Conservation (phyloP, 225 moss, liverwort and hornwort species). For the Straminergon stramineum region DNA sequence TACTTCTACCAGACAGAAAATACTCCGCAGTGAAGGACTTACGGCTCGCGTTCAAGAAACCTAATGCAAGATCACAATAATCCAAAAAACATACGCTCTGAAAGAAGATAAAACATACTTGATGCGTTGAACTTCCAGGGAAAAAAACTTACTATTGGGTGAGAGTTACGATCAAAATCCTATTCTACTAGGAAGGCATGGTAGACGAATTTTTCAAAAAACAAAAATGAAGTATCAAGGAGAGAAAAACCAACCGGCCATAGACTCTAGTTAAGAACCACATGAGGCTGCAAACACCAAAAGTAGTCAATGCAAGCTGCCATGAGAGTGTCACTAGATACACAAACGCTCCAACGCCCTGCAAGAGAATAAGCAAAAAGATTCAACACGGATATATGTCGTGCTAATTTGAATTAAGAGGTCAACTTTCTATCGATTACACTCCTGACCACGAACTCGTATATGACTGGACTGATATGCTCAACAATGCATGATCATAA, state of each 20-base stretch:
- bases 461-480: not conserved
- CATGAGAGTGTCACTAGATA: conserved; percentile 86
- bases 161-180: not conserved
- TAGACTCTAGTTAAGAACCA: conserved; percentile 77
- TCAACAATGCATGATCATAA: not conserved
- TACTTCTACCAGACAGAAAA: not conserved
- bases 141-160: not conserved
- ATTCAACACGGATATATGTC: not conserved
- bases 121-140: not conserved
- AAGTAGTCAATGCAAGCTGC: conserved; percentile 86
- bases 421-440: not conserved
- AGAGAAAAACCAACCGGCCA: conserved; percentile 56
- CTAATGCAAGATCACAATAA: not conserved
- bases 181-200: not conserved
- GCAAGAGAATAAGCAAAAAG: conserved; percentile 1
- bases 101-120: not conserved
- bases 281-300: conserved; percentile 74
- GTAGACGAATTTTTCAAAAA: not conserved
- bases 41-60: not conserved
- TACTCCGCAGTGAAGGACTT: not conserved
- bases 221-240: not conserved
- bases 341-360: conserved; percentile 80
- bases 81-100: not conserved
- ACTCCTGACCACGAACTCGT: not conserved
- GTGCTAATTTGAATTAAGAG: not conserved